A percentile compares a stretch with the other conserved stretches of the same genome.
phyloP scores from a whole-genome alignment of 108 stramenopile species.

The Pseudonitzschia multistriata region DNA sequence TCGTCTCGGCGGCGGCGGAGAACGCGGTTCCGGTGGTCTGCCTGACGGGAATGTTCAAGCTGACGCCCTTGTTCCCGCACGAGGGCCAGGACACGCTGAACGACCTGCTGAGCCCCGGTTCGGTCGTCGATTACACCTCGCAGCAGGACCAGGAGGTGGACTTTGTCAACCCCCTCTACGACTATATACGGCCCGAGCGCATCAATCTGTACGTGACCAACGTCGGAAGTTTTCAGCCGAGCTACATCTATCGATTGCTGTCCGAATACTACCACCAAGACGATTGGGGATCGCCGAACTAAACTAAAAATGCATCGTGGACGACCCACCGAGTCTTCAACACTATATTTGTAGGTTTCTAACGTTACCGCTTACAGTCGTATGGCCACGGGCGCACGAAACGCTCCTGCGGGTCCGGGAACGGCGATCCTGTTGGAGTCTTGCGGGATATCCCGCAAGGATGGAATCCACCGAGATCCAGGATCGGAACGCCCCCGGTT shows the following conservation, averaged over 20 bases:
- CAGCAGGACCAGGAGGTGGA: constrained; percentile 54
- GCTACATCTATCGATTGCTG: constrained; percentile 92
- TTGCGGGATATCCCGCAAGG: neutral
- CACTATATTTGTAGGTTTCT: too few relatives aligned
- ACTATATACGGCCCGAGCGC: constrained; percentile 92
- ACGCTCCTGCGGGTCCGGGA: too few relatives aligned
- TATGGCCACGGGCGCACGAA: too few relatives aligned
- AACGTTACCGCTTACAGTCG: too few relatives aligned
- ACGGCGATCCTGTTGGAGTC: neutral
- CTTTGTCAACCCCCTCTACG: constrained; percentile 92
- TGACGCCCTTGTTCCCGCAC: constrained; percentile 96
- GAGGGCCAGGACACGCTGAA: constrained; percentile 94
- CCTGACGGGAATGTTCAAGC: constrained; percentile 94
- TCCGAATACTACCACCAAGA: constrained; percentile 94
- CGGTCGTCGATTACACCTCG: constrained; percentile 29
- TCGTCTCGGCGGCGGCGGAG: constrained; percentile 90
- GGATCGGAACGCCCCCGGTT: too few relatives aligned
- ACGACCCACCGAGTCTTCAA: too few relatives aligned
- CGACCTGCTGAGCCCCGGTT: constrained; percentile 71
- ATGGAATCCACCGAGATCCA: neutral
- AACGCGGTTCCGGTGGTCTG: constrained; percentile 94
- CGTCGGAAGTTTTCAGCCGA: constrained; percentile 93
- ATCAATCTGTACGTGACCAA: constrained; percentile 94
- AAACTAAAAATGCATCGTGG: constrained; percentile 5
- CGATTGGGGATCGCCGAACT: constrained; percentile 83